These are phyloP conservation scores for Aspergillus saccharolyticus DNA, from an alignment of 495 filamentous ascomycete species.

Conservation along the genomic window DNA sequence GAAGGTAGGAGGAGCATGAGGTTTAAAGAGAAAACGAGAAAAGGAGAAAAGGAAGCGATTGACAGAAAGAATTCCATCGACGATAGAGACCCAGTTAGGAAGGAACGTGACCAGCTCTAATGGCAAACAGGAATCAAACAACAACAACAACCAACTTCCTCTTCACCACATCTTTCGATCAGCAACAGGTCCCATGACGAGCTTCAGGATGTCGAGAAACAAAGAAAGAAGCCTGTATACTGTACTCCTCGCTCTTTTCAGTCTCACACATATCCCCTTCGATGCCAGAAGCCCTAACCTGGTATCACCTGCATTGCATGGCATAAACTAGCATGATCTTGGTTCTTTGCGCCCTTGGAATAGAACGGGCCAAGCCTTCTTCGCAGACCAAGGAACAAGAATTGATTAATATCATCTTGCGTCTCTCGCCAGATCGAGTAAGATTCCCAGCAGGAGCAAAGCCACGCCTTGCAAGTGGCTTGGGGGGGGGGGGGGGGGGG, in stretches of 20 bases:
- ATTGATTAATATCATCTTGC: neutral
- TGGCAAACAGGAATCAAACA: too few species aligned
- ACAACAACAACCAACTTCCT: too few species aligned
- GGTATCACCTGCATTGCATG: conserved; percentile 16
- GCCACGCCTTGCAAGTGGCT: neutral
- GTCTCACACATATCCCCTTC: neutral
- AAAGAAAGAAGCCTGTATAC: neutral
- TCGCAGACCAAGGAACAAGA: neutral
- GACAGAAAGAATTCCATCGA: neutral
- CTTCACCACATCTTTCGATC: too few species aligned
- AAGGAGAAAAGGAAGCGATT: neutral
- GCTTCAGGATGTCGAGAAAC: conserved; percentile 5
- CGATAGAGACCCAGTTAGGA: neutral
- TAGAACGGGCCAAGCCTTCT: neutral
- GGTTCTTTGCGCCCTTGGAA: conserved; percentile 1
- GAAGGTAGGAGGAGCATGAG: neutral
- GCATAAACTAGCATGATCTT: conserved; percentile 9
- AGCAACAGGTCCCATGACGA: conserved; percentile 18
- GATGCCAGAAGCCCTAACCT: conserved; percentile 9
- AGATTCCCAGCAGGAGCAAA: neutral
- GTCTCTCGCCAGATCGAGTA: neutral
- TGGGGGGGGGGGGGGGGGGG: too few species aligned
- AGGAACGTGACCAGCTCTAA: neutral
- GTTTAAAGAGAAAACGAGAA: neutral
- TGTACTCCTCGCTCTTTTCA: neutral